Evolutionary conservation across 1,284 basidiomycete species (phyloP), one percentile per base, ranked within the genome.

Genomic region (Prillingera fragicola): DNA sequence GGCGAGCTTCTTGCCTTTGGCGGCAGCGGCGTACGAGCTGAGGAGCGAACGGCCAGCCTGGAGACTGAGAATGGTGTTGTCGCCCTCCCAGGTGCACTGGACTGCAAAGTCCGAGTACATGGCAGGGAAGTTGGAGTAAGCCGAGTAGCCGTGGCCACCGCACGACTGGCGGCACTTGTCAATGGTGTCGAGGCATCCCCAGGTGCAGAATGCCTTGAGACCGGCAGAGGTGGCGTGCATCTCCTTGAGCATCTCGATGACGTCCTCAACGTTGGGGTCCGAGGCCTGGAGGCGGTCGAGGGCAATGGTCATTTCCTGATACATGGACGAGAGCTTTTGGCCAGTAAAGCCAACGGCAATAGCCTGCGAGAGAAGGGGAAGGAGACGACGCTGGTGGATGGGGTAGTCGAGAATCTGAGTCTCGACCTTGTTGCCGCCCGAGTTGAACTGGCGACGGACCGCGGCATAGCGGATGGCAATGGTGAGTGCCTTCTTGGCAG

Each of bases 201-300:
- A 79, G 6, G 77, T 79, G 61, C 77, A 79, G 71, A 78, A 79
- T 14, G 78, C 77, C 68, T 79, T 79, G 41, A 79, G 66, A 25
- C 77, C 78, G 2, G 77, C 76, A 22, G 75, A 76, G 4, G 77
- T 78, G 2, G 77, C 74, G 57, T 79, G 78, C 3, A 76, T 78
- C 62, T 78, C 77, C 65, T 79, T 79, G 51, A 79, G 70, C 67
- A 75, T 77, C 50, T 77, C 66, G 5, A 71, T 50, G 7, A 63
- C 62, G 25, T 69, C 69, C 36, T 57, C 52, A 22, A 73, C 48
- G 47, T 71, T 68, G 14, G 66, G 66, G 57, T 75, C 67, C 48
- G 65, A 56, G 13, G 77, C 74, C 50, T 77, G 75, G 37, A 79
- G 71, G 2, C 72, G 63, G 56, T 78, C 77, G 28, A 79, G 68